phyloP scores from a whole-genome alignment of 495 filamentous ascomycete genomes.

The Cryomyces minteri region DNA sequence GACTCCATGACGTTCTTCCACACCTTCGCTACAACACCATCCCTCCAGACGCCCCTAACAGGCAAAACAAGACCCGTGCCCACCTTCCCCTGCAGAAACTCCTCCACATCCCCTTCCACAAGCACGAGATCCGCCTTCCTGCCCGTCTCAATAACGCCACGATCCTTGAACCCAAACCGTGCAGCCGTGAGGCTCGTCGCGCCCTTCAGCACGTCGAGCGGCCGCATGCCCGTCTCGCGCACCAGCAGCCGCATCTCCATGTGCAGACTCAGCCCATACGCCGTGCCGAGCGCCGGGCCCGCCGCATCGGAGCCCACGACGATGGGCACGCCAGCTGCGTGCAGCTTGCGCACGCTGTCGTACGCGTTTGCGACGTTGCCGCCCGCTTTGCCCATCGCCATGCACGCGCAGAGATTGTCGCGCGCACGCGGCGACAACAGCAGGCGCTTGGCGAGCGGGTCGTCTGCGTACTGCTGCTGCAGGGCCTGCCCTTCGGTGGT shows the following conservation, averaged over 20 bases:
- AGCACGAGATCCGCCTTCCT: too few relatives aligned
- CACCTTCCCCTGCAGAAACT: too few relatives aligned
- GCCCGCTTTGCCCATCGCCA: slow-evolving; percentile 8
- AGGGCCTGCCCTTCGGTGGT: slow-evolving; percentile 16
- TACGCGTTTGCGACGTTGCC: slow-evolving; percentile 14
- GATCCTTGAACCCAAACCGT: slow-evolving; percentile 17
- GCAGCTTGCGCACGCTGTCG: too few relatives aligned
- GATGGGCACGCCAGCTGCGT: too few relatives aligned
- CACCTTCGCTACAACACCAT: too few relatives aligned
- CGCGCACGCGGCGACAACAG: slow-evolving; percentile 10
- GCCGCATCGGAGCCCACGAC: slow-evolving; percentile 19
- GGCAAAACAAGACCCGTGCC: too few relatives aligned
- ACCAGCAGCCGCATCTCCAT: slow-evolving; percentile 19
- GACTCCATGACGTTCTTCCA: too few relatives aligned
- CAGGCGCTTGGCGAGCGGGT: slow-evolving; percentile 10
- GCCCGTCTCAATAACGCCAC: slow-evolving; percentile 1
- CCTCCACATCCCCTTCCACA: too few relatives aligned
- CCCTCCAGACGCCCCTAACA: too few relatives aligned
- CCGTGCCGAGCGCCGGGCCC: slow-evolving; percentile 16
- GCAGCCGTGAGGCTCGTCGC: slow-evolving; percentile 14
- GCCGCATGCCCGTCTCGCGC: slow-evolving; percentile 16
- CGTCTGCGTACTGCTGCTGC: slow-evolving; percentile 17
- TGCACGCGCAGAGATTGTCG: slow-evolving; percentile 14
- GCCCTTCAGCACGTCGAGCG: slow-evolving; percentile 13
- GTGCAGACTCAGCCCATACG: slow-evolving; percentile 17